These are phyloP conservation scores for Naegleria fowleri DNA, from an alignment of 208 protist species.

Conservation along the genomic window DNA sequence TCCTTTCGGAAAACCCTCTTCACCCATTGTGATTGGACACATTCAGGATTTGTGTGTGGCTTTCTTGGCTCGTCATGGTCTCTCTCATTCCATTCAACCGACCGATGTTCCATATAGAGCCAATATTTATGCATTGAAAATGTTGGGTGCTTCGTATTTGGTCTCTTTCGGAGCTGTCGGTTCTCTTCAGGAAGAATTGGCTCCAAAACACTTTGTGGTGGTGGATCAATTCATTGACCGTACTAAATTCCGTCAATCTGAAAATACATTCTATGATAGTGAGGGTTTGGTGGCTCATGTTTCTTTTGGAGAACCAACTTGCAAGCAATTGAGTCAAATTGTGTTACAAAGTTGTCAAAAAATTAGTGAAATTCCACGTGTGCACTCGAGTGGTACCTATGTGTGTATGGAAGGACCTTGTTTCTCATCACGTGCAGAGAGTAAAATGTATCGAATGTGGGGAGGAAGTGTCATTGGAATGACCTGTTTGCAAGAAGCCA, in stretches of 20 bases:
- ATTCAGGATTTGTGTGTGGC: constrained; percentile 56
- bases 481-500: constrained; percentile 76
- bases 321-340: constrained; percentile 4
- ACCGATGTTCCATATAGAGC: constrained; percentile 77
- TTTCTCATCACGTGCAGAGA: constrained; percentile 78
- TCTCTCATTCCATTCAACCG: constrained; percentile 63
- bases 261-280: constrained; percentile 68
- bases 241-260: constrained; percentile 53
- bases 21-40: constrained; percentile 57
- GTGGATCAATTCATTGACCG: constrained; percentile 77
- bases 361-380: constrained; percentile 52
- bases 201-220: constrained; percentile 72
- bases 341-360: constrained; percentile 37
- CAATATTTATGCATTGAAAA: constrained; percentile 80
- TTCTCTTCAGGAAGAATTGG: constrained; percentile 61
- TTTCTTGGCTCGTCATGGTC: constrained; percentile 74
- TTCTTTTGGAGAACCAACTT: constrained; percentile 68
- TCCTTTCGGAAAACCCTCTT: constrained; percentile 69
- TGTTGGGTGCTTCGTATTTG: constrained; percentile 70
- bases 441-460: constrained; percentile 59
- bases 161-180: constrained; percentile 75
- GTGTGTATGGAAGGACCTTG: constrained; percentile 82
- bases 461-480: constrained; percentile 80
- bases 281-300: constrained; percentile 59
- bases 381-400: constrained; percentile 57